phyloP scores from a whole-genome alignment of 1,284 basidiomycete species.

The Pterulicium gracile region DNA sequence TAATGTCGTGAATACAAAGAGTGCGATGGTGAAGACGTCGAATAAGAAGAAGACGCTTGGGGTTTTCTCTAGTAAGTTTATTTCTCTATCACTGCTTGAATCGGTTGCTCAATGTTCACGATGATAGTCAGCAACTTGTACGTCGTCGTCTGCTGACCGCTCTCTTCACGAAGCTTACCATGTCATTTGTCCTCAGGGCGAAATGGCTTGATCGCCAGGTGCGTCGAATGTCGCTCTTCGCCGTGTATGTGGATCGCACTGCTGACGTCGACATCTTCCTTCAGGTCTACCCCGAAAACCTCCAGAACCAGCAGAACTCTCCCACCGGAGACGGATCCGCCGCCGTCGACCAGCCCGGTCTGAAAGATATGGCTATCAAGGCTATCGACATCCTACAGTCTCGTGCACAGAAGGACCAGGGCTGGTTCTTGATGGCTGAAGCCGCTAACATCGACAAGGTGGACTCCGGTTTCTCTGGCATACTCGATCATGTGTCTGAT shows the following conservation, averaged over 20 bases:
- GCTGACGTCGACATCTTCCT: too few species aligned
- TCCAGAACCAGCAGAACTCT: conserved; percentile 23
- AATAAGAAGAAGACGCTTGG: conserved; percentile 26
- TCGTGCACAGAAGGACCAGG: conserved; percentile 21
- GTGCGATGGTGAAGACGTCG: conserved; percentile 17
- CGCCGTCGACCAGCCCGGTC: conserved; percentile 28
- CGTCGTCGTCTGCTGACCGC: background rate
- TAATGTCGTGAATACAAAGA: conserved; percentile 27
- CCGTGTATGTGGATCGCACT: too few species aligned
- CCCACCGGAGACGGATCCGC: conserved; percentile 29
- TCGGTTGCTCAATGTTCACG: background rate
- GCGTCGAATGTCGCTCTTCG: conserved; percentile 4
- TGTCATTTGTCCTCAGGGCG: conserved; percentile 16
- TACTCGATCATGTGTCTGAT: background rate
- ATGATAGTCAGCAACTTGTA: background rate
- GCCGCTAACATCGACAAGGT: conserved; percentile 32
- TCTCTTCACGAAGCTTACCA: conserved; percentile 2
- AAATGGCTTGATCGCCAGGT: conserved; percentile 30
- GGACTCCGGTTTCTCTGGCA: background rate
- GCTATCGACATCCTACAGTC: conserved; percentile 30
- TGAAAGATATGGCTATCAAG: conserved; percentile 34
- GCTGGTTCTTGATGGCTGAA: conserved; percentile 35
- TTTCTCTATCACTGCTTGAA: background rate
- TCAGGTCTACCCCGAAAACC: conserved; percentile 25
- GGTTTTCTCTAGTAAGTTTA: conserved; percentile 26